phyloP scores from a whole-genome alignment of 495 filamentous ascomycete genomes.

The Emericellopsis terricola region DNA sequence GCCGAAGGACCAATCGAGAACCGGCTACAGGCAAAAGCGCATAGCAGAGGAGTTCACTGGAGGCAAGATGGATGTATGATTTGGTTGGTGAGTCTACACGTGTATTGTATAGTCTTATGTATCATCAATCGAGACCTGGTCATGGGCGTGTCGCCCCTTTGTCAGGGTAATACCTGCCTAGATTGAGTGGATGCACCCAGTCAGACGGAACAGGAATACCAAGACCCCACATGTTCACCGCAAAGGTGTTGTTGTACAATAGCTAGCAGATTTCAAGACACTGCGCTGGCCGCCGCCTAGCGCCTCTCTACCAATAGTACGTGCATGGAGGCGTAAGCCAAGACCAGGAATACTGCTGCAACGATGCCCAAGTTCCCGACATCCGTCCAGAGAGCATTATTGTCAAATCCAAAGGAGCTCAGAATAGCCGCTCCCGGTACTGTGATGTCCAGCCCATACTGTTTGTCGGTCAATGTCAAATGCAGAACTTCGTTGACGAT shows the following conservation, averaged over 20 bases:
- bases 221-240: not conserved
- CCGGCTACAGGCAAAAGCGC: conserved; percentile 21
- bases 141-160: too few species aligned
- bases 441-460: conserved; percentile 89
- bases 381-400: conserved; percentile 68
- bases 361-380: conserved; percentile 68
- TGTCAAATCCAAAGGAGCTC: conserved; percentile 82
- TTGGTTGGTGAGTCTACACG: not conserved
- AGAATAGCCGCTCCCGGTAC: conserved; percentile 90
- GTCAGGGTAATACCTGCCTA: too few species aligned
- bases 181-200: too few species aligned
- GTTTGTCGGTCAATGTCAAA: conserved; percentile 75
- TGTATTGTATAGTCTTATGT: conserved; percentile 16
- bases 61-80: conserved; percentile 19
- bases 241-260: too few species aligned
- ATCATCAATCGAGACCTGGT: too few species aligned
- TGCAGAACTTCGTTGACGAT: conserved; percentile 97
- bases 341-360: conserved; percentile 63
- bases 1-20: too few species aligned
- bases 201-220: too few species aligned
- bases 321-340: conserved; percentile 90
- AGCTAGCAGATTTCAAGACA: too few species aligned
- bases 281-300: too few species aligned
- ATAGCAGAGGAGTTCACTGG: conserved; percentile 32
- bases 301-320: conserved; percentile 81